These are phyloP conservation scores for Botryotinia calthae DNA, from an alignment of 2,329 filamentous ascomycete species.

Conservation along the genomic window DNA sequence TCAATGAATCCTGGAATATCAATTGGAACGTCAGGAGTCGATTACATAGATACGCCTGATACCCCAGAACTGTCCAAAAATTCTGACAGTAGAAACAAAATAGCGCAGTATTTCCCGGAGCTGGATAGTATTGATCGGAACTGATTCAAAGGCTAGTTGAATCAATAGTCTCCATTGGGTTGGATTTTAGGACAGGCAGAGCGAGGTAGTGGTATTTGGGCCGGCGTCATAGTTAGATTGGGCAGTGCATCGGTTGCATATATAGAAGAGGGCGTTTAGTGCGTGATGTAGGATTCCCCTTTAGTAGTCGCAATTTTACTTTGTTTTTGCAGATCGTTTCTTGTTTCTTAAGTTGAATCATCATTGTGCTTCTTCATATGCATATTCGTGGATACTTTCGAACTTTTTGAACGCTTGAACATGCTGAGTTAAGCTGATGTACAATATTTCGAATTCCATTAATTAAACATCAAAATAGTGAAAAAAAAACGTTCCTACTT, in stretches of 20 bases:
- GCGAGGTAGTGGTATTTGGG: neutral
- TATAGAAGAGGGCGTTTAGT: neutral
- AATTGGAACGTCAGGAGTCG: neutral
- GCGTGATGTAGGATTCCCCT: conserved; percentile 14
- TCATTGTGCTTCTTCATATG: no score
- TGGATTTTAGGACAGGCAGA: neutral
- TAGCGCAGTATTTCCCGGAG: conserved; percentile 37
- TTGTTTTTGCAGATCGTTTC: neutral
- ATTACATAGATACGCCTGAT: conserved; percentile 15
- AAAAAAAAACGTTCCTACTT: no score
- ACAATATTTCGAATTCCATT: accelerated
- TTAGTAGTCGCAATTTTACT: neutral
- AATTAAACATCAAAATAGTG: neutral
- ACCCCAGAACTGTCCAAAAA: conserved; percentile 31
- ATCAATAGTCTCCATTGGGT: neutral
- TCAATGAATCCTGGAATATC: neutral
- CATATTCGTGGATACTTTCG: no score
- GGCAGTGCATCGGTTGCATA: conserved; percentile 5
- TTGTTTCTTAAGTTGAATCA: neutral
- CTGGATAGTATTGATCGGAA: conserved; percentile 22
- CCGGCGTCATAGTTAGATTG: conserved; percentile 12
- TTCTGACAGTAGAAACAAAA: conserved; percentile 14
- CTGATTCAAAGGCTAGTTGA: neutral
- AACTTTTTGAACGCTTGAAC: no score
- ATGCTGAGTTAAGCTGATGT: no score